These are phyloP conservation scores for Cordyceps farinosa DNA, from an alignment of 2,329 filamentous ascomycete genomes.

Conservation along the genomic window DNA sequence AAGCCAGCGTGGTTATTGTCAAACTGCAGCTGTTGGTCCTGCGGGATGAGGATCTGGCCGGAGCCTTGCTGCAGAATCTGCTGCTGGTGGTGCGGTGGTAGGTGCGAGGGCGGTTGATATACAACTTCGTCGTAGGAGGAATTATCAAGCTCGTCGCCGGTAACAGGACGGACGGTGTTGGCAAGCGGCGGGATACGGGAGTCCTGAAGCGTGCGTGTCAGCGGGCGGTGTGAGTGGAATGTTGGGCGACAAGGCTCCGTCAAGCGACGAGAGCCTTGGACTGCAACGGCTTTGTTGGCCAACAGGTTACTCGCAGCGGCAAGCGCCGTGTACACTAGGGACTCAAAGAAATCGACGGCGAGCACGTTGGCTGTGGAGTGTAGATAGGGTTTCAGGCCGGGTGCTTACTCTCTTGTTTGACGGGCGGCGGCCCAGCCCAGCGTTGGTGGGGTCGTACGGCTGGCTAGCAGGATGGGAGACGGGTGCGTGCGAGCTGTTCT, in stretches of 20 bases:
- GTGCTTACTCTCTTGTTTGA: conserved; percentile 55
- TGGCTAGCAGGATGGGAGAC: conserved; percentile 27
- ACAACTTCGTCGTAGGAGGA: conserved; percentile 45
- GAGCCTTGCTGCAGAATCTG: conserved; percentile 34
- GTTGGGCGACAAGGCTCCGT: not conserved
- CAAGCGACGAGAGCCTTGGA: conserved; percentile 19
- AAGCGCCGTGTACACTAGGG: not conserved
- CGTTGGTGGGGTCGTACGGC: conserved; percentile 45
- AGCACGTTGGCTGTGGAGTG: not conserved
- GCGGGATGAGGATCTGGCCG: conserved; percentile 25
- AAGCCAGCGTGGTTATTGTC: conserved; percentile 16
- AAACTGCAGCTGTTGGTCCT: conserved; percentile 31
- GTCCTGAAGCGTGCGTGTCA: conserved; percentile 15
- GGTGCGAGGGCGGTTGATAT: conserved; percentile 31
- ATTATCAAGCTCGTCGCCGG: conserved; percentile 38
- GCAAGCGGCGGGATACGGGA: conserved; percentile 25
- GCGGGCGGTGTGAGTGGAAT: conserved; percentile 5
- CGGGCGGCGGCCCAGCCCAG: conserved; percentile 48
- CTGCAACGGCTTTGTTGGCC: conserved; percentile 14
- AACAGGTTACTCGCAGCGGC: not conserved
- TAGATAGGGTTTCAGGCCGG: conserved; percentile 16
- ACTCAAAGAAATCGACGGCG: not conserved
- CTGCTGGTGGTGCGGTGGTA: conserved; percentile 34
- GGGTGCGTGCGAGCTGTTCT: conserved; percentile 27
- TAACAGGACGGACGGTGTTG: conserved; percentile 48